These are phyloP conservation scores for Chrysoporthe deuterocubensis DNA, from an alignment of 2,329 filamentous ascomycete genomes.

Conservation along the genomic window DNA sequence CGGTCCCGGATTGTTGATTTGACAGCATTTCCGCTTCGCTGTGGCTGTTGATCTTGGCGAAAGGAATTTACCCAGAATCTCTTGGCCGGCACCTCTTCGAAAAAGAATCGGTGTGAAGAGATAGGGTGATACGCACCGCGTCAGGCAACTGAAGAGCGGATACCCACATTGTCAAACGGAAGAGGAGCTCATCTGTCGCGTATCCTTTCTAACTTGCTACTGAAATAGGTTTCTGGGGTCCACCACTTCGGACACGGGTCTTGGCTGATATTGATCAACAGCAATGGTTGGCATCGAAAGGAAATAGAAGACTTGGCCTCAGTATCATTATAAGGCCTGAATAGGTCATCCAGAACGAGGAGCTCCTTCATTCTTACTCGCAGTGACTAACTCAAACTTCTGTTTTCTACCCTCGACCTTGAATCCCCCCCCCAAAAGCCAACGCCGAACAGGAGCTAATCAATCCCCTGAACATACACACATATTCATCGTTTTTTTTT, in stretches of 20 bases:
- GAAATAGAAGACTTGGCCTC: neutral
- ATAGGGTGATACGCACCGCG: slow-evolving; percentile 10
- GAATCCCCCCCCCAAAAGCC: neutral
- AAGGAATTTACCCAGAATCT: slow-evolving; percentile 5
- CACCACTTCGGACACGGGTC: slow-evolving; percentile 15
- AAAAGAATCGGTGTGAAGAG: slow-evolving; percentile 19
- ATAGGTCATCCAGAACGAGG: neutral
- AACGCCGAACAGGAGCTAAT: neutral
- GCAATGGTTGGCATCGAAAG: slow-evolving; percentile 8
- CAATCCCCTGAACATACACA: neutral
- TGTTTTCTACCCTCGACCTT: neutral
- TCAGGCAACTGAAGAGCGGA: slow-evolving; percentile 18
- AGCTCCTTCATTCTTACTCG: neutral
- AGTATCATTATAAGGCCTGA: neutral
- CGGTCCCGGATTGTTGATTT: neutral
- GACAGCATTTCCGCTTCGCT: neutral
- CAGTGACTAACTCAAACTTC: neutral
- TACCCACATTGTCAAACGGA: slow-evolving; percentile 14
- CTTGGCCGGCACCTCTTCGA: slow-evolving; percentile 23
- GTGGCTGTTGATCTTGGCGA: slow-evolving; percentile 14
- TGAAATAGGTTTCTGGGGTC: slow-evolving; percentile 15
- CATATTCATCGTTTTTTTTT: too few species aligned
- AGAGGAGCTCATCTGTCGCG: slow-evolving; percentile 18
- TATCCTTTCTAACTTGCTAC: slow-evolving; percentile 7
- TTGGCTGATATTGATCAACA: slow-evolving; percentile 27